Base-by-base conservation (phyloP, 352 stramenopile species). In the Thalassiosira pacifica region DNA sequence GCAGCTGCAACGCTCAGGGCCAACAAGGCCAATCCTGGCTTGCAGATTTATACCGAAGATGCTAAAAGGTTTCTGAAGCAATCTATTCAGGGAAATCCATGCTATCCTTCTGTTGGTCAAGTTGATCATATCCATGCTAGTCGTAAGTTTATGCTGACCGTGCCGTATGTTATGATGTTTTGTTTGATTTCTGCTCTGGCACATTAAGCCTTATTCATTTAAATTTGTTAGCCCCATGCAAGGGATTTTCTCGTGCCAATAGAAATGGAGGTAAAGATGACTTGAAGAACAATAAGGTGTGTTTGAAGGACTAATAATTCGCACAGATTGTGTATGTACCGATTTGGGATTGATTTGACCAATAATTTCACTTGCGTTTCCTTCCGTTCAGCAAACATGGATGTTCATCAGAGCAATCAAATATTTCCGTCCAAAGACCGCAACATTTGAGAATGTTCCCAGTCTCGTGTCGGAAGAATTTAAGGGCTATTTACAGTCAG, bases 231-330 rank as follows among this genome's bases (percentile, higher is more conserved):
- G 64, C 86, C 24, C 86, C 86, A 37, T 91, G 86, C 79, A 81
- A 88, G 63, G 86, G 86, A 27, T 89, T 91, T 52, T 88, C 80
- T 18, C 37, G 82, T 60, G 77, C 72, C 16, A 91, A 91, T 83
- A 67, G 86, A 59, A 87, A 82, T 42, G 80, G 70, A 45, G 80
- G 70, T 31, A 68, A 75, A 67, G 72, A 89, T 76, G 86, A 91
- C 40, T 63, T 72, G 34, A 16, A 29, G 26, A 91, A 91, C 66
- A 91, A 91, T 61, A 78, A 86, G 80, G n/a, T n/a, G n/a, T n/a
- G n/a, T n/a, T n/a, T n/a, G n/a, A n/a, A n/a, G n/a, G n/a, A n/a
- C n/a, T n/a, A n/a, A n/a, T n/a, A n/a, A n/a, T n/a, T n/a, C n/a
- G n/a, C n/a, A n/a, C n/a, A n/a, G n/a, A n/a, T n/a, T n/a, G n/a